A percentile compares a stretch with the other conserved stretches of the same genome.
Conservation (phyloP, 208 protist genomes). For the Endotrypanum monterogeii region DNA sequence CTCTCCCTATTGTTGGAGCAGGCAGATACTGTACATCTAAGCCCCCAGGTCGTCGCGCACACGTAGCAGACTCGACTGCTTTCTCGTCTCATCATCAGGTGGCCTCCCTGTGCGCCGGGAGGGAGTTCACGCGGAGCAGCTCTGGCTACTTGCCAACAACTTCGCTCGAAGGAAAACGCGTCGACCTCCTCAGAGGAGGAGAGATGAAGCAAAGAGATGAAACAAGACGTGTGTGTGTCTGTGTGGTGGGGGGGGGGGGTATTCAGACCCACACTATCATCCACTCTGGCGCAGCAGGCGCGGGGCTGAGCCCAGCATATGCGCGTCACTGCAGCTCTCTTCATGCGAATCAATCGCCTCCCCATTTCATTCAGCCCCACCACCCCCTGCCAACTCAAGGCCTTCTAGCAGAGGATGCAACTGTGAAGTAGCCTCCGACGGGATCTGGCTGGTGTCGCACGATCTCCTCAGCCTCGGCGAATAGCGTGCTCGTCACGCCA, state of each 20-base stretch:
- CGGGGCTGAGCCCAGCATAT: background rate
- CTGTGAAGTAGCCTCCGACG: slow-evolving; percentile 64
- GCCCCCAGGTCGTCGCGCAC: background rate
- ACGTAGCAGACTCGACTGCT: background rate
- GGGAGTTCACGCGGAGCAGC: background rate
- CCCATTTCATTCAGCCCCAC: too few species aligned
- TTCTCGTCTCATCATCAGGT: background rate
- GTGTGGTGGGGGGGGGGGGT: background rate
- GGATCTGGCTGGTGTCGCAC: slow-evolving; percentile 22
- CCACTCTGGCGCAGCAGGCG: background rate
- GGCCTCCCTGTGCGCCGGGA: background rate
- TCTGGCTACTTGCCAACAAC: background rate
- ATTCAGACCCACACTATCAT: background rate
- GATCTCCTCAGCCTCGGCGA: slow-evolving; percentile 32
- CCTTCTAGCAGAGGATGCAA: background rate
- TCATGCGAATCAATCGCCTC: background rate
- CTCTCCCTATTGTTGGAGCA: background rate
- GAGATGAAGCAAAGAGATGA: background rate
- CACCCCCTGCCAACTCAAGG: background rate
- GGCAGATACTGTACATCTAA: background rate
- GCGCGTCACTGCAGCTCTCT: background rate
- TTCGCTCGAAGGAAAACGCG: background rate
- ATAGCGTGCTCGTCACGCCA: slow-evolving; percentile 59
- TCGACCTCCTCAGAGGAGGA: background rate
- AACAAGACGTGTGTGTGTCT: background rate